Base-by-base conservation (phyloP, 352 stramenopile genomes). In the Phytophthora meadii region DNA sequence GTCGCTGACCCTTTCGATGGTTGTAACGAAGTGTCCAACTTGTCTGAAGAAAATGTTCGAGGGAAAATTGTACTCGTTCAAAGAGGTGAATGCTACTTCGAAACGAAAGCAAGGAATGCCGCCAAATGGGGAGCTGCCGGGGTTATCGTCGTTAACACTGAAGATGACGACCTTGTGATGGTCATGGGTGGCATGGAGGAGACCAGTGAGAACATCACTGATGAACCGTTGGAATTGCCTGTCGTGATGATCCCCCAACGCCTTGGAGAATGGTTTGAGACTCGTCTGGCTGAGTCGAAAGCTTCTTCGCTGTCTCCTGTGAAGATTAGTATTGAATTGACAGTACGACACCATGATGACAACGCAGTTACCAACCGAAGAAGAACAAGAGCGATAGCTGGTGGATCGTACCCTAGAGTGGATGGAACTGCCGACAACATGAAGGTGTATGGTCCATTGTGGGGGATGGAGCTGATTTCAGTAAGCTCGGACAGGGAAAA, bases 81-180 rank as follows among this genome's bases (percentile, higher is more conserved):
- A 19, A 69, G 84, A 45, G 86, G 86, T 15, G 62, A 76, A 46
- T 94, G 86, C 59, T 92, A 80, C 58, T 93, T 93, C 40, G 86
- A 93, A 73, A 80, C 42, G 46, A 94, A 94, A 65, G 86, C 79
- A 10, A 72, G 70, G 12, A 84, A 92, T 63, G 82, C 76, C 2
- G 70, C 55, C 2, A 62, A 65, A 5, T 76, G 68, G 11, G 84
- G 82, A 0, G 84, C 84, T 5, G 61, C 69, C 0, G 86, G 77
- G 41, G 68, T 92, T 12, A 78, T 94, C 39, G 65, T 94, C 25
- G 65, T 86, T 17, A 94, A 93, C 60, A 81, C 80, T 22, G 69
- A 78, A 56, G 81, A 89, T 22, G 71, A 88, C 17, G 72, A 81
- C 1, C 72, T 92, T 45, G 75, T 95, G 34, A 93, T 94, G 72